Evolutionary conservation across 768 basidiomycete species (phyloP), one percentile per base, ranked within the genome.

Genomic region (Clavaria fumosa): DNA sequence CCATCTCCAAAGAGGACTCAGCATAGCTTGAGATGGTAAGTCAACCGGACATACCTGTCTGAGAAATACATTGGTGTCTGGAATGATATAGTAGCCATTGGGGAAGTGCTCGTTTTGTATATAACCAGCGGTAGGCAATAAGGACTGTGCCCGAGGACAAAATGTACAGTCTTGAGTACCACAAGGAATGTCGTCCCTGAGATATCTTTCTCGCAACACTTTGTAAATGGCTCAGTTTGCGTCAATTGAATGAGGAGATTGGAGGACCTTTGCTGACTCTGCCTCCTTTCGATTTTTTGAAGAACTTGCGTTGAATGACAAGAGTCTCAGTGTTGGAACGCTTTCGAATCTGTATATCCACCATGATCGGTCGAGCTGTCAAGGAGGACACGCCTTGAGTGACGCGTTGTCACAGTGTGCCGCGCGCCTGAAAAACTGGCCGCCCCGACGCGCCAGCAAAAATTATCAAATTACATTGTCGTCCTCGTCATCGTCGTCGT

Each of bases 31-130:
- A 27, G 26, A 28, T 28, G 26, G 14, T 9, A 28, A 14, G 12
- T 35, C 17, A 17, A 7, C 34, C 21, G n/a, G n/a, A 55, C 64
- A 27, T 33, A 79, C 88, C 66, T 96, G 91, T 11, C 84, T 72
- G 9, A 99, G 65, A 50, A 95, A 86, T 11, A 95, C 74, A 57
- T 99, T 99, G 12, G 93, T 97, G 52, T 99, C 93, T 4, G 90
- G 84, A 10, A 99, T 60, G 19, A 96, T 54, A 50, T 76, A 90
- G 50, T 93, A 85, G 0, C 82, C 83, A 38, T 65, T 50, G 0
- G 72, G 64, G 50, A 70, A 81, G 0, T 55, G 44, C 19, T 62
- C 55, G 55, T 90, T 81, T 0, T 61, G 50, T 4, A 53, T 50
- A 36, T 71, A 73, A 5, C 86, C 86, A 3, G 59, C 52, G 15